Evolutionary conservation across 1,284 basidiomycete genomes (phyloP), one percentile per base, ranked within the genome.

Genomic region (Malassezia caprae): DNA sequence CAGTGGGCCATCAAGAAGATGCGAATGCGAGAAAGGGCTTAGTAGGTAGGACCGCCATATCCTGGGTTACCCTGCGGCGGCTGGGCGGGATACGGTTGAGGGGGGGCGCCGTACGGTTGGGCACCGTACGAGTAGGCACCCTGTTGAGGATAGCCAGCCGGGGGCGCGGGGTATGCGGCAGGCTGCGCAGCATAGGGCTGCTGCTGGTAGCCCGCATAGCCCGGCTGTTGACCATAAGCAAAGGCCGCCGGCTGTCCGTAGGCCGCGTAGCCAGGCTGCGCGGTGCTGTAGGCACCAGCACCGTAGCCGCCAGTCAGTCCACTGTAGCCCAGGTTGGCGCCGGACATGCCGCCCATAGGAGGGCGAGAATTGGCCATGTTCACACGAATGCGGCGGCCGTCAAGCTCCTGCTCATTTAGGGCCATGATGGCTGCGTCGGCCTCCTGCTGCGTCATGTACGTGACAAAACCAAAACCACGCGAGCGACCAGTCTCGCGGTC

Each of bases 401-500:
- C 91, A 67, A 96, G 84, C 71, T 93, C 88, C 69, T 87, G 83
- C 76, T 96, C 91, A 79, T 96, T 87, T 76, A 94, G 80, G 44
- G 77, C 79, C 55, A 64, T 65, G 75, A 94, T 93, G 53, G 90
- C 90, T 59, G 80, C 80, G 47, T 86, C 80, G 53, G 90, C 90
- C 78, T 94, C 88, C 52, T 73, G 70, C 60, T 75, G 68, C 35
- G 68, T 60, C 49, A 61, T 62, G 58, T 64, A 73, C 52, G 69
- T 74, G 67, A 96, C 90, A 77, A 94, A 94, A 61, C 90, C 90
- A 77, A 96, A 96, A 75, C 90, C 71, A 56, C 71, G 88, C 67
- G 90, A 93, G 75, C 90, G 88, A 65, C 88, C 87, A 62, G 90
- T 93, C 76, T 93, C 90, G 74, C 90, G 88, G 80, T 94, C 90